Percentiles rank a stretch among this genome's conserved stretches.
These are phyloP conservation scores for Zasmidium citrigriseum DNA, from an alignment of 2,329 filamentous ascomycete species.

Conservation along the genomic window DNA sequence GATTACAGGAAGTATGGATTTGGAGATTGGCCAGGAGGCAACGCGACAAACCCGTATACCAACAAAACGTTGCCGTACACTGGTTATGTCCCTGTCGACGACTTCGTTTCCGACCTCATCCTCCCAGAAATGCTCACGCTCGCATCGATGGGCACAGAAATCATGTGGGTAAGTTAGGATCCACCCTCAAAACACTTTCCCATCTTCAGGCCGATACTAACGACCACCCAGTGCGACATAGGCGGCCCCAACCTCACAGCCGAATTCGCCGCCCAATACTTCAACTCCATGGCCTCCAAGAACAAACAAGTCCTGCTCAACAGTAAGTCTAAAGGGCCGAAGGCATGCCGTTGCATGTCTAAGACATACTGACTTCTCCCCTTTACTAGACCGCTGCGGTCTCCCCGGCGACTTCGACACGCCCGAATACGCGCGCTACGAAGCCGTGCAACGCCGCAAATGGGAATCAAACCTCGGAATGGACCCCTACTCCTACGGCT, in stretches of 20 bases:
- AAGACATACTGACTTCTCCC: too few relatives aligned
- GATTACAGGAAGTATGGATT: slow-evolving; percentile 46
- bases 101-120: slow-evolving; percentile 46
- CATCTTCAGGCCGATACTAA: background rate
- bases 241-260: slow-evolving; percentile 47
- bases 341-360: too few relatives aligned
- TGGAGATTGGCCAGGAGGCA: slow-evolving; percentile 40
- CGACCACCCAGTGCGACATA: slow-evolving; percentile 39
- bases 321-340: too few relatives aligned
- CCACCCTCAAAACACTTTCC: background rate
- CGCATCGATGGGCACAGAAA: slow-evolving; percentile 45
- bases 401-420: slow-evolving; percentile 61
- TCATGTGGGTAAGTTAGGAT: slow-evolving; percentile 42
- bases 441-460: slow-evolving; percentile 54
- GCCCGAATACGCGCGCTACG: slow-evolving; percentile 58
- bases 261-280: slow-evolving; percentile 46
- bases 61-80: slow-evolving; percentile 46
- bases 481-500: slow-evolving; percentile 62
- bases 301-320: slow-evolving; percentile 58
- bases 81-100: slow-evolving; percentile 44
- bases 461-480: slow-evolving; percentile 63
- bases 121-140: slow-evolving; percentile 48
- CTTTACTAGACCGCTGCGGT: slow-evolving; percentile 60
- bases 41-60: slow-evolving; percentile 48
- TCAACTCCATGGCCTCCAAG: slow-evolving; percentile 41